Conservation (phyloP, 257 asterid genomes). For the Eustoma russellianum region DNA sequence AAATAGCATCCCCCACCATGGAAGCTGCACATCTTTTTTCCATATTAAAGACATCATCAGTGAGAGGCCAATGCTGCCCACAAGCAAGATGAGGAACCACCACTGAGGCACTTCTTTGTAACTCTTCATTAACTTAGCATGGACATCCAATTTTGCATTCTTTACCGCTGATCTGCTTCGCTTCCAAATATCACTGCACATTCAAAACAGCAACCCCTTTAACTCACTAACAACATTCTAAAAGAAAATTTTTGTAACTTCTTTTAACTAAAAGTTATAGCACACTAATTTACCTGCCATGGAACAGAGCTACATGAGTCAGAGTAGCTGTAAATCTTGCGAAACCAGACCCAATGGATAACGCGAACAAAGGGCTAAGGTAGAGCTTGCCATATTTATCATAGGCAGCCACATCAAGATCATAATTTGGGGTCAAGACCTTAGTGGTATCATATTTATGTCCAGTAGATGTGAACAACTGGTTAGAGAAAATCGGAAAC, state of each 20-base stretch:
- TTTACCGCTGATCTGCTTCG: conserved; percentile 57
- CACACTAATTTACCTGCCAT: conserved; percentile 49
- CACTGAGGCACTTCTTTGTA: conserved; percentile 87
- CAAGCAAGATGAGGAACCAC: conserved; percentile 69
- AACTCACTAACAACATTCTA: background rate
- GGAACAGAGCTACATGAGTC: conserved; percentile 67
- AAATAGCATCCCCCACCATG: conserved; percentile 95
- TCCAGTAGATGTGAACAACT: conserved; percentile 54
- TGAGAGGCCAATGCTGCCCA: conserved; percentile 55
- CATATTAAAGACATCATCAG: conserved; percentile 60
- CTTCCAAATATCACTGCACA: conserved; percentile 69
- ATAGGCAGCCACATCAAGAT: conserved; percentile 59
- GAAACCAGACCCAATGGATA: conserved; percentile 80
- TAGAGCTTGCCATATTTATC: conserved; percentile 60
- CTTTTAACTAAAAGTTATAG: no score
- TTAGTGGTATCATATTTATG: conserved; percentile 57
- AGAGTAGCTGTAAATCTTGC: conserved; percentile 77
- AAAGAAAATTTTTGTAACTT: background rate
- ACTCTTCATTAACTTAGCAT: conserved; percentile 58
- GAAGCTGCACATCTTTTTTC: conserved; percentile 76
- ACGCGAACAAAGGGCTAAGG: conserved; percentile 77
- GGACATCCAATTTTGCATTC: conserved; percentile 58
- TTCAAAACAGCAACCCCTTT: background rate
- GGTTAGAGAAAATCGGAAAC: conserved; percentile 78
- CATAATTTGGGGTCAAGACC: conserved; percentile 65